These are phyloP conservation scores for Malus fusca DNA, from an alignment of 306 rosid genomes.

Conservation along the genomic window DNA sequence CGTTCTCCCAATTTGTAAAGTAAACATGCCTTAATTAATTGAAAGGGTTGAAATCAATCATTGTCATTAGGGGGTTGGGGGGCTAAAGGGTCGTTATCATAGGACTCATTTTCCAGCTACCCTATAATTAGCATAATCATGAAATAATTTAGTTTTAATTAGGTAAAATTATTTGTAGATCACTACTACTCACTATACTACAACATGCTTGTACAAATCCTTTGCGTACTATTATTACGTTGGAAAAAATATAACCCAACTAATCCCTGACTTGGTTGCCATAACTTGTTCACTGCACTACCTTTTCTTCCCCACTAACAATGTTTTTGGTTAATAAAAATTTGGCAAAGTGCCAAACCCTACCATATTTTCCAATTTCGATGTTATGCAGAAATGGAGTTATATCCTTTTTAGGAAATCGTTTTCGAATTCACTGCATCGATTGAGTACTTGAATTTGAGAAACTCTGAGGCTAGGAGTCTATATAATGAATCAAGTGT, in stretches of 20 bases:
- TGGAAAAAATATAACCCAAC: not conserved
- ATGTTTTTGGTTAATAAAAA: not conserved
- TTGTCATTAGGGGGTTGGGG: not conserved
- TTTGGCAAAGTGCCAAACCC: not conserved
- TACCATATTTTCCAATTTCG: not conserved
- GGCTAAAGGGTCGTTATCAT: not conserved
- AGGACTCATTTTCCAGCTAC: not conserved
- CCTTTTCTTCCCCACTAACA: not conserved
- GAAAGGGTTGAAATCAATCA: not conserved
- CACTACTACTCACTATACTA: too few species aligned
- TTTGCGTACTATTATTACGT: not conserved
- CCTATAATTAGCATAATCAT: not conserved
- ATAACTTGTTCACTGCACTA: not conserved
- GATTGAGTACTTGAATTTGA: not conserved
- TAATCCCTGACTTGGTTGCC: not conserved
- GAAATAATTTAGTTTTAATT: not conserved
- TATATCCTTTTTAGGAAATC: not conserved
- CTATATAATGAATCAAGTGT: not conserved
- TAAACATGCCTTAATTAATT: not conserved
- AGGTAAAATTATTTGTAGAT: too few species aligned
- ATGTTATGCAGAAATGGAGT: not conserved
- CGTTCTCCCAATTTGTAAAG: too few species aligned
- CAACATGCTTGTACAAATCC: not conserved
- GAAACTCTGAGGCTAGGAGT: not conserved
- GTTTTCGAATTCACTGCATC: not conserved